Evolutionary conservation across 148 eudicot genomes (phyloP), one percentile per base, ranked within the genome.

Genomic region (Nepenthes mirabilis): DNA sequence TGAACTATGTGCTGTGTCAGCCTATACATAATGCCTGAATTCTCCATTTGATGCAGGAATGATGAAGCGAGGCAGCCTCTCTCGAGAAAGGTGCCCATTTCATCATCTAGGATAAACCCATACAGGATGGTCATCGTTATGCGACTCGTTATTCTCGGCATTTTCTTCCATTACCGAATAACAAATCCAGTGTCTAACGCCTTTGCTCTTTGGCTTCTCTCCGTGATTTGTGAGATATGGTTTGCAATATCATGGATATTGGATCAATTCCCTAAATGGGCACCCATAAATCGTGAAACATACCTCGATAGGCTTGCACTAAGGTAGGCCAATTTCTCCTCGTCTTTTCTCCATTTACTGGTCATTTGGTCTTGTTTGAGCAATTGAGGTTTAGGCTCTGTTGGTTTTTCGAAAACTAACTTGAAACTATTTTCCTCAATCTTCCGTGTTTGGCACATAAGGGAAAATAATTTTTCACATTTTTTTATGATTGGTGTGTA

Each of bases 241-340:
- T 87, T 87, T 75, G 95, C 89, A 14, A 12, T 87, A 58, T 87
- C 95, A 23, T 87, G 95, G 95, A 84, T 87, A 55, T 70, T 87
- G 77, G 95, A 87, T 83, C 95, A 87, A 76, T 87, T 87, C 72
- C 95, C 95, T n/a, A 87, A 87, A 77, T 87, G 95, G 95, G 79
- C 77, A 62, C 95, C 95, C 5, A 62, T 87, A 34, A 83, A 87
- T 65, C 87, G 95, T 37, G 95, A 87, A 69, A 87, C 95, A 13
- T 87, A 83, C 69, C 85, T 87, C n/a, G 95, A 87, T 61, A 75
- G 95, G 72, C 87, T 87, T 68, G 61, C 89, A 11, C 65, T 87
- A 2, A 79, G 95, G 95, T 81, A 59, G 65, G 69, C 56, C 33
- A 36, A 8, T 1, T 54, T 70, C 36, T 52, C 60, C 51, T 57